Percentiles rank a stretch among this genome's conserved stretches.
These are phyloP conservation scores for Komagataella kurtzmanii DNA, from an alignment of 805 yeast genomes.

Conservation along the genomic window DNA sequence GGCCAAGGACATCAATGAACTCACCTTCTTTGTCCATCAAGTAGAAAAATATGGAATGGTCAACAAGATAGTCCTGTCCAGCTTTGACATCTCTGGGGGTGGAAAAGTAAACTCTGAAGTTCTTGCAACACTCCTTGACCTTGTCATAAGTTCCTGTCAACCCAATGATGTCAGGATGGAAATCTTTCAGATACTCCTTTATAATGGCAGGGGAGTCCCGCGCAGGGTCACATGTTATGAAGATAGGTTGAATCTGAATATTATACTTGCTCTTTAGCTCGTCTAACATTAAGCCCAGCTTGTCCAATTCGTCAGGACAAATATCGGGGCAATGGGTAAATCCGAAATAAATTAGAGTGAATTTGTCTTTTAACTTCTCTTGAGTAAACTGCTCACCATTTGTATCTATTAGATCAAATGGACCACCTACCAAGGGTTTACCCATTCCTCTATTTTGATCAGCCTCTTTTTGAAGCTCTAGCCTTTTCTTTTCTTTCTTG, in stretches of 20 bases:
- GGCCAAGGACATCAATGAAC: slow-evolving; percentile 88
- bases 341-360: slow-evolving; percentile 85
- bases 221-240: slow-evolving; percentile 95
- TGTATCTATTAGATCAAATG: slow-evolving; percentile 60
- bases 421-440: slow-evolving; percentile 87
- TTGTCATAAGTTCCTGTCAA: slow-evolving; percentile 85
- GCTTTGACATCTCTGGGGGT: slow-evolving; percentile 91
- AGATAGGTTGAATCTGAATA: slow-evolving; percentile 67
- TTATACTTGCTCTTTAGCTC: slow-evolving; percentile 40
- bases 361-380: slow-evolving; percentile 61
- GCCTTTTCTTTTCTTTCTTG: slow-evolving; percentile 59
- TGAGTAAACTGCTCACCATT: slow-evolving; percentile 68
- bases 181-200: slow-evolving; percentile 72
- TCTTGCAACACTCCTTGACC: slow-evolving; percentile 75
- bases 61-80: slow-evolving; percentile 93
- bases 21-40: slow-evolving; percentile 98
- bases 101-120: slow-evolving; percentile 90
- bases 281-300: slow-evolving; percentile 62
- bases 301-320: slow-evolving; percentile 95
- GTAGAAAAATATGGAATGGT: slow-evolving; percentile 94
- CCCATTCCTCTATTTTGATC: slow-evolving; percentile 84
- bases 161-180: slow-evolving; percentile 83
- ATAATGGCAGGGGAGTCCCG: slow-evolving; percentile 83
- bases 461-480: slow-evolving; percentile 64
- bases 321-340: slow-evolving; percentile 97